These are phyloP conservation scores for Borovskyia barvae DNA, from an alignment of 208 protist species.

Conservation along the genomic window DNA sequence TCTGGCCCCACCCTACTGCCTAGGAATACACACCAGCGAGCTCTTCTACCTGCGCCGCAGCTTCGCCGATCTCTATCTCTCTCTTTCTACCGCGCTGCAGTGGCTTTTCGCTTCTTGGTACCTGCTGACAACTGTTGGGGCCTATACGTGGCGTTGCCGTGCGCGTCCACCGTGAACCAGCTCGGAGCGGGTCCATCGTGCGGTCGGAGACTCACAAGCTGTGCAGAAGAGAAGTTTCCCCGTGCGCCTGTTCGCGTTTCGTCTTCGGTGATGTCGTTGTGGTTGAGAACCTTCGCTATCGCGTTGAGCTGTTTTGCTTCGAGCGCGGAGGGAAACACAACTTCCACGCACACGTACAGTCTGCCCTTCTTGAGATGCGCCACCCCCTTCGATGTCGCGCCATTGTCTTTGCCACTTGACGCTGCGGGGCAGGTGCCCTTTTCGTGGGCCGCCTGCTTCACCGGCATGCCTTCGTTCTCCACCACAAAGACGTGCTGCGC, in stretches of 20 bases:
- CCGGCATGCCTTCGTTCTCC: slow-evolving; percentile 91
- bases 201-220: slow-evolving; percentile 3
- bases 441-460: too few relatives aligned
- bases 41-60: too few relatives aligned
- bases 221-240: not conserved
- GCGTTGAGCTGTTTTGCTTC: slow-evolving; percentile 7
- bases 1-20: too few relatives aligned
- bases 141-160: slow-evolving; percentile 22
- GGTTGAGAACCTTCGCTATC: slow-evolving; percentile 10
- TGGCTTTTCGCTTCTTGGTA: slow-evolving; percentile 14
- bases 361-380: slow-evolving; percentile 18
- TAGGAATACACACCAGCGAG: too few relatives aligned
- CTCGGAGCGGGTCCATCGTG: slow-evolving; percentile 19
- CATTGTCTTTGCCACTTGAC: not conserved
- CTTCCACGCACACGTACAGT: slow-evolving; percentile 27
- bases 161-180: slow-evolving; percentile 19
- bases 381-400: slow-evolving; percentile 21
- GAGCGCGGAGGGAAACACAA: slow-evolving; percentile 24
- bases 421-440: too few relatives aligned
- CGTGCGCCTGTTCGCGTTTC: not conserved
- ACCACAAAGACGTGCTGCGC: slow-evolving; percentile 55
- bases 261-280: too few relatives aligned
- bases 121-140: not conserved
- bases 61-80: not conserved
- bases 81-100: too few relatives aligned